Evolutionary conservation across 1,284 basidiomycete species (phyloP), one percentile per base, ranked within the genome.

Genomic region (Fistulinella cinereoalba): DNA sequence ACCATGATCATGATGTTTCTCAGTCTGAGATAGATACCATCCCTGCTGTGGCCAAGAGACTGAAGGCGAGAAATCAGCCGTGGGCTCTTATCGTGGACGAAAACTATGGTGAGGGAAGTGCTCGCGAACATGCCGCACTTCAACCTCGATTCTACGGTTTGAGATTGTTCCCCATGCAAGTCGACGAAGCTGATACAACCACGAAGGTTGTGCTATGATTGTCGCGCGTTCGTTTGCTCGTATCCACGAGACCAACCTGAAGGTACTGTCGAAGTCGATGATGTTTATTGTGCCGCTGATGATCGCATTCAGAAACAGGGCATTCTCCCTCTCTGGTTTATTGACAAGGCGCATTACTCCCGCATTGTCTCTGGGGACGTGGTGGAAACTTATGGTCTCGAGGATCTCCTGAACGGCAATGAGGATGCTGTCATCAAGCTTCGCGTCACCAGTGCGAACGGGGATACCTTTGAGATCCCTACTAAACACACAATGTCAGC

Each of bases 171-270:
- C 28, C 28, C 11, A 33, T 31, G 18, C 10, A 10, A 32, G 23
- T 23, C 37, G 37, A 5, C 39, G 31, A n/a, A 21, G 24, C 34
- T 52, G n/a, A 39, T 2, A 21, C 19, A 3, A 9, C 12, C 27
- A 31, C 32, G 3, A 49, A 87, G 90, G 91, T 23, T 92, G 90
- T 60, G 80, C 77, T 7, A 71, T 92, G 72, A 92, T 95, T 58
- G 68, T 94, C 45, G 89, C 91, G 0, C 79, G 93, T 27, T 97
- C 94, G 3, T 99, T 99, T 60, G 97, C 97, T 53, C 89, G 97
- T 54, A 99, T 99, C 52, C 97, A 99, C 70, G 93, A 98, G 71
- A 97, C 95, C 12, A 98, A 98, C 71, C 73, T 97, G 51, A 97
- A 97, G 76, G 90, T 87, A 34, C 73, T 57, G 23, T 34, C 13